Percentiles rank a stretch among this genome's conserved stretches.
Conservation (phyloP, 139 green algal genomes). For the Gonium pectorale region DNA sequence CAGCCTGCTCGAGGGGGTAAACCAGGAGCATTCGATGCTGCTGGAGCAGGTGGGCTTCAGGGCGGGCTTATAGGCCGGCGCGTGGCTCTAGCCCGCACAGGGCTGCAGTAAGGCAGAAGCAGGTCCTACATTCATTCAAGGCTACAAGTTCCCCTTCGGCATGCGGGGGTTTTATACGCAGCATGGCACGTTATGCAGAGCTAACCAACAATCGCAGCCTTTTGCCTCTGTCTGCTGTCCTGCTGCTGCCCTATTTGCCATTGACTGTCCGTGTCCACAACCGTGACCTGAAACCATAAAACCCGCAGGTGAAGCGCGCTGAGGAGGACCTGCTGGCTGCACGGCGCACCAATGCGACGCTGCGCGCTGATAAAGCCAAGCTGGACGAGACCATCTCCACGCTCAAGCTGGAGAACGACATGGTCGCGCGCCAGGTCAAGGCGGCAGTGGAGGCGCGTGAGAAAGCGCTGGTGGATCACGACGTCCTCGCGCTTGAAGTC, state of each 20-base stretch:
- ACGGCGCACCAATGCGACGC: conserved; percentile 42
- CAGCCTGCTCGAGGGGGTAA: conserved; percentile 65
- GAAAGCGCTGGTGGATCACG: conserved; percentile 85
- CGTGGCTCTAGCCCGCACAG: too few relatives aligned
- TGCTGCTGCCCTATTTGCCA: too few relatives aligned
- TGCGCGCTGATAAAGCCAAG: conserved; percentile 50
- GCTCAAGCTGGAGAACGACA: conserved; percentile 80
- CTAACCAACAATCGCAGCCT: too few relatives aligned
- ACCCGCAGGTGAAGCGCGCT: conserved; percentile 79
- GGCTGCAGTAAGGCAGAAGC: too few relatives aligned
- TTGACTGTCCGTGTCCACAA: too few relatives aligned
- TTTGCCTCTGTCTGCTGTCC: too few relatives aligned
- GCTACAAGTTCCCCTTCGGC: too few relatives aligned
- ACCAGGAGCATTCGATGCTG: conserved; percentile 79
- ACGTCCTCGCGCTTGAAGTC: conserved; percentile 86
- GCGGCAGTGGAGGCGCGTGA: conserved; percentile 72
- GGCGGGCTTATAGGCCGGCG: too few relatives aligned
- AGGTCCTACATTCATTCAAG: too few relatives aligned
- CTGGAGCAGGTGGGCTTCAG: conserved; percentile 63
- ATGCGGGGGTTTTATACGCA: too few relatives aligned
- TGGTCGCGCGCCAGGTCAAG: conserved; percentile 59
- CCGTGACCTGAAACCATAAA: too few relatives aligned
- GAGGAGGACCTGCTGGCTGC: conserved; percentile 80
- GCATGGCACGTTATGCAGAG: too few relatives aligned
- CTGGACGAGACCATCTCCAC: conserved; percentile 72